Conservation (phyloP, 192 early-diverging fungal genomes). For the Coemansia sp. region DNA sequence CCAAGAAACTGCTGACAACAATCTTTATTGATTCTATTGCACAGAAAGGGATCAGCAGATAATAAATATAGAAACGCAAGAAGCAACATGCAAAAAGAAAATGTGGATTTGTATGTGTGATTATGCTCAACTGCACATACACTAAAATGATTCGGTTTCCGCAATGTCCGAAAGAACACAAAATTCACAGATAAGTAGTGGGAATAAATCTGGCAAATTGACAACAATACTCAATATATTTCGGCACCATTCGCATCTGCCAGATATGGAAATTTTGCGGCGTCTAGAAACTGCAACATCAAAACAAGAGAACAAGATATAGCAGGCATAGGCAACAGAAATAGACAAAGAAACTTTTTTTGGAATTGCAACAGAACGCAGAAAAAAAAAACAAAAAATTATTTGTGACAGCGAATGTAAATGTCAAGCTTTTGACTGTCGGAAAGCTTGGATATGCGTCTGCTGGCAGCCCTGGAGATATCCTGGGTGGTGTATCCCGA, state of each 20-base stretch:
- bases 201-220: not conserved
- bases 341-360: not conserved
- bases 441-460: constrained; percentile 9
- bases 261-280: not conserved
- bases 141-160: not conserved
- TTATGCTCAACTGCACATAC: not conserved
- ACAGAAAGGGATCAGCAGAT: not conserved
- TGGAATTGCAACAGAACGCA: not conserved
- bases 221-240: not conserved
- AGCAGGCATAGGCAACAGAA: not conserved
- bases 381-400: not conserved
- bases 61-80: not conserved
- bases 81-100: not conserved
- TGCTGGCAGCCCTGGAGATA: constrained; percentile 14
- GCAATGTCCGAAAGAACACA: not conserved
- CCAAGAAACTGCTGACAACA: not conserved
- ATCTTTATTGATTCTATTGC: not conserved
- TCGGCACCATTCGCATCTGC: not conserved
- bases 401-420: constrained; percentile 31
- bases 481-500: constrained; percentile 21
- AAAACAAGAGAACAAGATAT: not conserved
- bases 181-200: not conserved
- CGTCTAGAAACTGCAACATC: not conserved
- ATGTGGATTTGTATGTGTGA: not conserved
- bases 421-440: constrained; percentile 36